A percentile compares a stretch with the other conserved stretches of the same genome.
phyloP scores from a whole-genome alignment of 345 rosid species.

The Dovyalis caffra region DNA sequence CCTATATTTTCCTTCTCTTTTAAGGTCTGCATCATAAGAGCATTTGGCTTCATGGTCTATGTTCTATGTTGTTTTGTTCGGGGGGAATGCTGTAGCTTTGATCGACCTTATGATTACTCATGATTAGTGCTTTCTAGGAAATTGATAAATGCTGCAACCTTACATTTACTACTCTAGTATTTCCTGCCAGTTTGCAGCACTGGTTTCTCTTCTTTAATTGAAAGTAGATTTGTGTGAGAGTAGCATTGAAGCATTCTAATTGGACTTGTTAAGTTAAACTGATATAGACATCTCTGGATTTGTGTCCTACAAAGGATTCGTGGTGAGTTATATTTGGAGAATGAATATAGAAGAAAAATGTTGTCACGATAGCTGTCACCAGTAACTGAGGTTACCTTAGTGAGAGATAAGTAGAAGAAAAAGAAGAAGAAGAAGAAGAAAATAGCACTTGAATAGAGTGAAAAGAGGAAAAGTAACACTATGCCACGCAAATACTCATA shows the following conservation, averaged over 20 bases:
- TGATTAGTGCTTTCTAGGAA: not conserved
- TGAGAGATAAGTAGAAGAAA: not conserved
- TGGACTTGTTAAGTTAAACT: not conserved
- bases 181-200: not conserved
- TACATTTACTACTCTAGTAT: not conserved
- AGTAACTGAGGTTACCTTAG: not conserved
- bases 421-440: not conserved
- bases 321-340: not conserved
- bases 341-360: not conserved
- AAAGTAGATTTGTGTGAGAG: not conserved
- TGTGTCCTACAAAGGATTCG: not conserved
- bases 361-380: not conserved
- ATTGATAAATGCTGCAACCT: not conserved
- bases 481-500: not conserved
- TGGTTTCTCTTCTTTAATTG: not conserved
- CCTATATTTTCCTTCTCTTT: not conserved
- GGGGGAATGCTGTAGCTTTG: not conserved
- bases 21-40: not conserved
- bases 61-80: not conserved
- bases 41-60: not conserved
- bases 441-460: not conserved
- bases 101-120: not conserved
- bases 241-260: not conserved
- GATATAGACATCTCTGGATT: not conserved
- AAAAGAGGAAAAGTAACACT: not conserved